A percentile compares a stretch with the other conserved stretches of the same genome.
phyloP scores from a whole-genome alignment of 495 filamentous ascomycete species.

The Melanomma pulvis-pyrius region DNA sequence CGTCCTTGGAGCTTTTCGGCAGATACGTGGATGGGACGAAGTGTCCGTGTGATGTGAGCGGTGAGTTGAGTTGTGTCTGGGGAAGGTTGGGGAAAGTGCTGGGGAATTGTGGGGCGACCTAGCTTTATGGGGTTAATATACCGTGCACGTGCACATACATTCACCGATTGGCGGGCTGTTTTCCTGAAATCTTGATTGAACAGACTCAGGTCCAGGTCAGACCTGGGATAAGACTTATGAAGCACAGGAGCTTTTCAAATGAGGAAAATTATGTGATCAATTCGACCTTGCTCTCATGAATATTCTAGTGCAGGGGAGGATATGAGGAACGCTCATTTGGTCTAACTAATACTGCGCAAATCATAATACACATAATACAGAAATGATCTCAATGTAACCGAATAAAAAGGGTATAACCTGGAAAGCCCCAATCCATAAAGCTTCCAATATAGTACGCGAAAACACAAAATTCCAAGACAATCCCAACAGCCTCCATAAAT shows the following conservation, averaged over 20 bases:
- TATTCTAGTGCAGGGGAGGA: too few relatives aligned
- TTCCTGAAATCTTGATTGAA: neutral
- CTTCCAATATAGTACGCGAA: too few relatives aligned
- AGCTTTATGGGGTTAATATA: neutral
- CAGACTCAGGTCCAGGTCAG: neutral
- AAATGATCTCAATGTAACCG: too few relatives aligned
- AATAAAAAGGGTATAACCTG: too few relatives aligned
- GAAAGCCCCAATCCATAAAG: neutral
- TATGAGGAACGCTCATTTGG: too few relatives aligned
- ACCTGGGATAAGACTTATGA: neutral
- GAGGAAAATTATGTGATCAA: too few relatives aligned
- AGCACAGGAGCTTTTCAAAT: too few relatives aligned
- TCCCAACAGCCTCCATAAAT: neutral
- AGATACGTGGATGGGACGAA: neutral
- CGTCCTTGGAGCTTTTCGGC: slow-evolving; percentile 5
- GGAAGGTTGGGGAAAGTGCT: neutral
- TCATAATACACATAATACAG: too few relatives aligned
- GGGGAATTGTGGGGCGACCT: neutral
- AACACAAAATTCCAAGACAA: too few relatives aligned
- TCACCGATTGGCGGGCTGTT: neutral
- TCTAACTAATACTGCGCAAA: too few relatives aligned
- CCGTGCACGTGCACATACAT: neutral
- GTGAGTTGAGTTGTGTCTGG: neutral
- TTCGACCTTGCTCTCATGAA: too few relatives aligned
- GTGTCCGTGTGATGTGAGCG: neutral